Conservation (phyloP, 1,284 basidiomycete species). For the Abortiporus biennis region DNA sequence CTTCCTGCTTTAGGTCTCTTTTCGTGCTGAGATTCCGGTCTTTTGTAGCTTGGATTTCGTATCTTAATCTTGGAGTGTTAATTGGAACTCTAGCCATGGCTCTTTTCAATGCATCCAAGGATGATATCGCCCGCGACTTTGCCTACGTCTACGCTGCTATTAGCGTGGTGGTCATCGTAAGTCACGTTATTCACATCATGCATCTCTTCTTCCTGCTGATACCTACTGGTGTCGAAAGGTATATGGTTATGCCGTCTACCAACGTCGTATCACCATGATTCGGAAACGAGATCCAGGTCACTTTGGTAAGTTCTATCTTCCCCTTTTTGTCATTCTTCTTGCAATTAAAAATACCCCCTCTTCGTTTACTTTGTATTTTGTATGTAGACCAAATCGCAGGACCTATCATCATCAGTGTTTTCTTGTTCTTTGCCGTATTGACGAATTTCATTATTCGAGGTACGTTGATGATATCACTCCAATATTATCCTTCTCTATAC, state of each 20-base stretch:
- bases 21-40: constrained; percentile 6
- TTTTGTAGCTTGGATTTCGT: constrained; percentile 79
- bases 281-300: constrained; percentile 86
- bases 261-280: constrained; percentile 88
- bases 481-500: constrained; percentile 4
- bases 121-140: constrained; percentile 71
- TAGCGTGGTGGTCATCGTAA: constrained; percentile 59
- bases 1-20: neutral
- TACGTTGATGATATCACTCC: constrained; percentile 25
- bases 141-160: constrained; percentile 84
- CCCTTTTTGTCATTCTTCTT: neutral
- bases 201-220: neutral
- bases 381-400: constrained; percentile 70
- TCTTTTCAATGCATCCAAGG: constrained; percentile 82
- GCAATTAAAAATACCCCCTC: too few relatives aligned
- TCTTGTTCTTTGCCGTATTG: constrained; percentile 81
- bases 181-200: constrained; percentile 13
- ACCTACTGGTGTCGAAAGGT: constrained; percentile 35
- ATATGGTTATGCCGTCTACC: constrained; percentile 87
- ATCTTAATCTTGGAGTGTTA: constrained; percentile 83
- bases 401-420: constrained; percentile 72
- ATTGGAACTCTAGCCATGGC: constrained; percentile 85
- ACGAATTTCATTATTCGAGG: constrained; percentile 84
- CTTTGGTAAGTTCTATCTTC: constrained; percentile 58
- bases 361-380: constrained; percentile 2